Evolutionary conservation across 345 rosid species (phyloP).

Genomic region (Brassica carinata): DNA sequence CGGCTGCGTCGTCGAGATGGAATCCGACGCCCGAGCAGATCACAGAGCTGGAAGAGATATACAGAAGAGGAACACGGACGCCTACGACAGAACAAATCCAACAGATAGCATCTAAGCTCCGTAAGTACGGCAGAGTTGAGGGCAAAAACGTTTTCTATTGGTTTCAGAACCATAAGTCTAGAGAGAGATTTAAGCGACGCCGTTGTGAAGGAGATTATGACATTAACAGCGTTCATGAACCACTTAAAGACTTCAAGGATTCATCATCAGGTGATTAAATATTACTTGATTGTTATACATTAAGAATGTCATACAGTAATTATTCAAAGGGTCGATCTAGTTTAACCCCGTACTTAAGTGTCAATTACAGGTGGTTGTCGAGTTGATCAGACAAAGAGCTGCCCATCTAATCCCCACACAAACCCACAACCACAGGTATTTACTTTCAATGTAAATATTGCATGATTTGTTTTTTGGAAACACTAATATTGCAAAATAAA

Average conservation of each 20-base stretch:
- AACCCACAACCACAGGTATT: constrained; percentile 43
- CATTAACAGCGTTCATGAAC: constrained; percentile 20
- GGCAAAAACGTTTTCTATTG: constrained; percentile 84
- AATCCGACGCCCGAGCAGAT: constrained; percentile 77
- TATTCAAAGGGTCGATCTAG: neutral
- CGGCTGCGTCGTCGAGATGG: constrained; percentile 58
- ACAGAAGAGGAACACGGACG: constrained; percentile 58
- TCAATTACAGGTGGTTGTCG: constrained; percentile 37
- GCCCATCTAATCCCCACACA: constrained; percentile 37
- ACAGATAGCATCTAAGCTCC: constrained; percentile 59
- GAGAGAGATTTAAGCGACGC: constrained; percentile 64
- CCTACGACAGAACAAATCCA: constrained; percentile 70
- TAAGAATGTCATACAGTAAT: neutral
- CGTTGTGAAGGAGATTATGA: constrained; percentile 41
- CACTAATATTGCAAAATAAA: too few relatives aligned
- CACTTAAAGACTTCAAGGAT: constrained; percentile 22
- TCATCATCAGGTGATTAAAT: constrained; percentile 25
- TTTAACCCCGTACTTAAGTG: neutral
- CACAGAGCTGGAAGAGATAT: constrained; percentile 60
- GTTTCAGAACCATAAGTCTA: constrained; percentile 81
- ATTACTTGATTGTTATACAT: neutral
- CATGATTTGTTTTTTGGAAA: neutral
- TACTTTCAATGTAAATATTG: neutral
- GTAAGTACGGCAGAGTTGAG: constrained; percentile 68
- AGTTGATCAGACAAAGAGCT: constrained; percentile 48